phyloP scores from a whole-genome alignment of 441 rosid genomes.

The Erodium trifolium region DNA sequence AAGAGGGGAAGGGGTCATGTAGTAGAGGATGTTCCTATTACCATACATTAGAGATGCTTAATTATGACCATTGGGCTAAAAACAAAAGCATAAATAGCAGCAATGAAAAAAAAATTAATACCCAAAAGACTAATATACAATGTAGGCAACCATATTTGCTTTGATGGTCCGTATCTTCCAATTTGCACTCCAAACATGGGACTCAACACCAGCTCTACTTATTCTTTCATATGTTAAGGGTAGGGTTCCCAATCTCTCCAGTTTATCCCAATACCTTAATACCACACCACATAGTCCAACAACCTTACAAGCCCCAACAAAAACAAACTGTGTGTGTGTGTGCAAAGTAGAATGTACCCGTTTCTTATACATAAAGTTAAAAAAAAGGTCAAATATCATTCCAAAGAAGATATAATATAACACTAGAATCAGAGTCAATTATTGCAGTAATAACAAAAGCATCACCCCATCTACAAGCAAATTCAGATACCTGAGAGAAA shows the following conservation, averaged over 20 bases:
- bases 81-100: no score
- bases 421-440: background rate
- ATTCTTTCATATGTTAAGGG: background rate
- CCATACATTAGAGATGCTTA: no score
- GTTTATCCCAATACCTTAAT: background rate
- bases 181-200: background rate
- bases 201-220: background rate
- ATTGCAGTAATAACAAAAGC: background rate
- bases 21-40: no score
- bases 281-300: background rate
- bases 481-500: conserved; percentile 65
- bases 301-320: background rate
- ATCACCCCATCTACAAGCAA: conserved; percentile 7
- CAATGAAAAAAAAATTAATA: no score
- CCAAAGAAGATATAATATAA: background rate
- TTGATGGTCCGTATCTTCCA: background rate
- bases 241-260: background rate
- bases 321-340: background rate
- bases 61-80: no score
- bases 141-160: background rate
- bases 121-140: background rate
- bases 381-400: background rate
- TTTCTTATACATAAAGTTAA: background rate
- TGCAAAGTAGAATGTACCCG: background rate
- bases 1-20: no score